Conservation (phyloP, 805 yeast species). For the Candida chauliodis region DNA sequence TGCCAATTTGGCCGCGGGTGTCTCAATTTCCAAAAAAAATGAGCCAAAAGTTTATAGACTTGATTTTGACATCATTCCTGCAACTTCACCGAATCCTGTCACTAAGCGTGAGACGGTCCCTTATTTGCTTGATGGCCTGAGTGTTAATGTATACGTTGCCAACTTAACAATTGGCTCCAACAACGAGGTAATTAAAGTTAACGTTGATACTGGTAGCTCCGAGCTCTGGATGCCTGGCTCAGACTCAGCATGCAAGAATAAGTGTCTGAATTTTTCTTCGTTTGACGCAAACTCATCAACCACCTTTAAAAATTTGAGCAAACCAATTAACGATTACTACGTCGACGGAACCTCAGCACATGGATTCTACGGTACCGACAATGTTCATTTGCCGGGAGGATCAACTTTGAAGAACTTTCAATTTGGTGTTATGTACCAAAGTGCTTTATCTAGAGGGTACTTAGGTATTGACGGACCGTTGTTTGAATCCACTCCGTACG, state of each 20-base stretch:
- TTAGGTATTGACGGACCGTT: constrained; percentile 16
- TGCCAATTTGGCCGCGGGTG: no score
- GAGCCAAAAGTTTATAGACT: neutral
- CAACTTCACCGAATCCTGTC: neutral
- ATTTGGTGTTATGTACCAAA: constrained; percentile 17
- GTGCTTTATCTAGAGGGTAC: constrained; percentile 12
- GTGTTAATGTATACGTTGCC: constrained; percentile 9
- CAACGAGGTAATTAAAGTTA: constrained; percentile 22
- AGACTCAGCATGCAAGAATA: constrained; percentile 5
- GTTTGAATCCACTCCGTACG: constrained; percentile 16
- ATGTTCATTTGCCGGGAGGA: constrained; percentile 9
- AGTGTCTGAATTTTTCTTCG: neutral
- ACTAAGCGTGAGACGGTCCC: neutral
- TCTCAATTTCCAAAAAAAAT: no score
- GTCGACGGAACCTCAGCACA: constrained; percentile 11
- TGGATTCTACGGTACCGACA: no score
- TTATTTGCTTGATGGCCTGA: neutral
- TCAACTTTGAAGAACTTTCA: constrained; percentile 12
- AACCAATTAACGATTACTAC: constrained; percentile 9
- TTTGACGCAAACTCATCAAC: constrained; percentile 6
- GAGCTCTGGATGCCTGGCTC: constrained; percentile 35
- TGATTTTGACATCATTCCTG: neutral
- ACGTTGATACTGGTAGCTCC: constrained; percentile 40
- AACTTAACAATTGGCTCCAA: constrained; percentile 26
- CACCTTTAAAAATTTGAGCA: constrained; percentile 5